Evolutionary conservation across 2,329 filamentous ascomycete genomes (phyloP).

Genomic region (Aspergillus persii): DNA sequence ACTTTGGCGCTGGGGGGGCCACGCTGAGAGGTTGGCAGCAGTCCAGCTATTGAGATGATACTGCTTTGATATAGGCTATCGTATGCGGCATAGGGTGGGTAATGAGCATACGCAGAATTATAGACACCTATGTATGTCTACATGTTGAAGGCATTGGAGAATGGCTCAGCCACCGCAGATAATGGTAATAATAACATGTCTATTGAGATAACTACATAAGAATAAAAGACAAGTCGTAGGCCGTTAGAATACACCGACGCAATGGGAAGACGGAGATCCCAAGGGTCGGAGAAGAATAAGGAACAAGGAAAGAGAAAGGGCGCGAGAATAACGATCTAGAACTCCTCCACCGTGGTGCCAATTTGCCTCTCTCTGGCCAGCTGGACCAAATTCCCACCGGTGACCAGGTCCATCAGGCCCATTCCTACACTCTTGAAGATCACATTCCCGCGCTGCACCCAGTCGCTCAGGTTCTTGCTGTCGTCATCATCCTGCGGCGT

Average conservation of each 20-base stretch:
- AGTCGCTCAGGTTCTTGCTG: conserved; percentile 52
- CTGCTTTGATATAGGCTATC: no score
- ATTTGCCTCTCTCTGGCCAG: conserved; percentile 56
- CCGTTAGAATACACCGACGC: neutral
- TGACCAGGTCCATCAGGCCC: conserved; percentile 66
- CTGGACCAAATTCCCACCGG: conserved; percentile 57
- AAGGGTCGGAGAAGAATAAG: no score
- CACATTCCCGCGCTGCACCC: conserved; percentile 63
- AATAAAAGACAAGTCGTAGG: neutral
- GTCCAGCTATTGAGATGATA: no score
- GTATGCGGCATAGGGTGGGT: no score
- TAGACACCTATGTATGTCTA: no score
- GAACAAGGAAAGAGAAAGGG: no score
- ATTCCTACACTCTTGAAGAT: conserved; percentile 69
- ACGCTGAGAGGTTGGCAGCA: neutral
- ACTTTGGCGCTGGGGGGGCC: neutral
- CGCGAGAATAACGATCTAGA: conserved; percentile 22
- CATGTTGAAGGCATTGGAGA: no score
- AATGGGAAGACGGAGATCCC: no score
- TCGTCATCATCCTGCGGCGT: conserved; percentile 35
- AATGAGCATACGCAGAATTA: no score
- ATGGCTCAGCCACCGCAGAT: neutral
- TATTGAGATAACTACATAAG: neutral
- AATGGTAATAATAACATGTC: neutral
- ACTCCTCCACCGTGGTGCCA: conserved; percentile 50